phyloP scores from a whole-genome alignment of 129 eudicot species.

The Helichrysum umbraculigerum region DNA sequence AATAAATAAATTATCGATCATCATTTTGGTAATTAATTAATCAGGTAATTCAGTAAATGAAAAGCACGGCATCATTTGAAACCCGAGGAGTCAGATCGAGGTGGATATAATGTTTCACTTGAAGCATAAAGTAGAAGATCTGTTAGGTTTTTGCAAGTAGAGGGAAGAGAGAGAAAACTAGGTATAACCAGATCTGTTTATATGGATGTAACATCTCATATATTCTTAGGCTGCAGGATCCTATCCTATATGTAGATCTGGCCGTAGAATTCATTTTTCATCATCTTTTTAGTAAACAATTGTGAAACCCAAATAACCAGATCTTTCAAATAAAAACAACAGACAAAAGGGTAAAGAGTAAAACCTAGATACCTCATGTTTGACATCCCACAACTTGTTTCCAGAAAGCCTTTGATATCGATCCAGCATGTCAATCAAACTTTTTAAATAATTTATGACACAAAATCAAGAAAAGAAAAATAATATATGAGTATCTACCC shows the following conservation, averaged over 20 bases:
- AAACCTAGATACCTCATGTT: slow-evolving; percentile 72
- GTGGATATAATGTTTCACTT: slow-evolving; percentile 17
- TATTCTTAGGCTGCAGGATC: slow-evolving; percentile 28
- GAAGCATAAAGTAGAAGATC: neutral
- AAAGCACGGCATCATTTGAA: slow-evolving; percentile 6
- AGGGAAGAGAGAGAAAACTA: slow-evolving; percentile 45
- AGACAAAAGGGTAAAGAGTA: slow-evolving; percentile 28
- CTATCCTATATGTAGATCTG: slow-evolving; percentile 73
- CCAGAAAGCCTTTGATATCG: slow-evolving; percentile 69
- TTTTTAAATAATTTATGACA: slow-evolving; percentile 15
- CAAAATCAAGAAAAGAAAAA: neutral
- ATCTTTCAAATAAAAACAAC: slow-evolving; percentile 27
- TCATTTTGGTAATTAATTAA: neutral
- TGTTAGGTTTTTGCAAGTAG: slow-evolving; percentile 50
- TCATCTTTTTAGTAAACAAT: slow-evolving; percentile 58
- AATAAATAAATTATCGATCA: slow-evolving; percentile 5
- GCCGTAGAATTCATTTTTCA: slow-evolving; percentile 45
- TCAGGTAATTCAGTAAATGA: neutral
- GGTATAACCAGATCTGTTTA: slow-evolving; percentile 68
- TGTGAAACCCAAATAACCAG: slow-evolving; percentile 28
- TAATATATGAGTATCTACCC: neutral
- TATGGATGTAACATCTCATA: slow-evolving; percentile 65
- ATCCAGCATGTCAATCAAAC: slow-evolving; percentile 70
- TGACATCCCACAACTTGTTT: slow-evolving; percentile 95
- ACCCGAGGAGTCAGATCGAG: slow-evolving; percentile 10